Evolutionary conservation across 352 stramenopile species (phyloP), one percentile per base, ranked within the genome.

Genomic region (Aphanomyces cochlioides): DNA sequence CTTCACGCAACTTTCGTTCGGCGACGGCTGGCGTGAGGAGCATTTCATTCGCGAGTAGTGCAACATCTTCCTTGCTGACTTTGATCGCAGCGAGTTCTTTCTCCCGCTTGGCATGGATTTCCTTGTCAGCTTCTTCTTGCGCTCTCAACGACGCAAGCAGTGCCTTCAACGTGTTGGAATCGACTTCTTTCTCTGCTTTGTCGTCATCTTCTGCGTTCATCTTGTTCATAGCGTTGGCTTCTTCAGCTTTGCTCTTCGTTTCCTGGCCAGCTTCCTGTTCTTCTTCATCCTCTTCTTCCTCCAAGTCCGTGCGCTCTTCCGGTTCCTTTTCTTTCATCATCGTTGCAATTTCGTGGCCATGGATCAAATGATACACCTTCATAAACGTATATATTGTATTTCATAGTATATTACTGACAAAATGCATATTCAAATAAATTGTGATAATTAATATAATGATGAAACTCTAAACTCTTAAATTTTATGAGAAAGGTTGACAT

Each of bases 141-240:
- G 92, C 90, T 47, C 74, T 80, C 70, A 95, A 73, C 57, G 81
- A 78, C 69, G 83, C 73, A 69, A 95, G 92, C 37, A 87, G 84
- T 66, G 87, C 65, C 73, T 91, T 92, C 85, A 94, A 92, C 78
- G 91, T 92, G 81, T 93, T 89, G 56, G 88, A 85, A 79, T 95
- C 87, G 82, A 95, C 89, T 61, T 90, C 80, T 73, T 91, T 93
- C 75, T 95, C 87, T 76, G 92, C 85, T 7, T 61, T 39, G 47
- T 92, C 85, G 38, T 87, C 77, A 71, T 95, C 87, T 48, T 84
- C 92, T 6, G 8, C 64, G 15, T 70, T 28, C 67, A 95, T 82
- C 72, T 92, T 95, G 63, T 93, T 78, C 75, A 95, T 86, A 36
- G 87, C 87, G 54, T 59, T 89, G 73, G 78, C 90, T 73, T 91